Evolutionary conservation across 176 grass and related monocot genomes (phyloP), one percentile per base, ranked within the genome.

Genomic region (Zoysia japonica): DNA sequence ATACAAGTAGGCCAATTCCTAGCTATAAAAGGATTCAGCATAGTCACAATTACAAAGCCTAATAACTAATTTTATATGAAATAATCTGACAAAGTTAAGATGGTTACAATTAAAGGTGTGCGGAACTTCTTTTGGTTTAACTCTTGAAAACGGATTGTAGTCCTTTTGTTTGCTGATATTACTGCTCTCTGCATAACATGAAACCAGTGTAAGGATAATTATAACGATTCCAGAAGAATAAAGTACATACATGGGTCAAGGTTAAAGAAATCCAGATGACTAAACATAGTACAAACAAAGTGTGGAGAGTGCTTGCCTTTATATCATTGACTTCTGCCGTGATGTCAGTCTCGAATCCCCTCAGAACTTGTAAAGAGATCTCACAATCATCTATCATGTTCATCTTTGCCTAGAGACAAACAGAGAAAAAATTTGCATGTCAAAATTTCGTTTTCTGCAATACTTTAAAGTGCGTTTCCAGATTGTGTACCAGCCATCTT

Each of bases 311-410:
- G 1, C 53, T 51, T 81, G 76, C 92, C 92, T 94, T 97, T 80
- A 94, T 97, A 83, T 94, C 95, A 89, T 88, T 94, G 17, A 92
- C 69, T 94, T 97, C 92, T 61, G 79, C 61, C 79, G 83, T 87
- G 44, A 97, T 97, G 56, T 97, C 95, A 61, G 88, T 88, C 73
- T 94, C 92, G n/a, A 94, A 98, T 83, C 95, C 95, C 71, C 95
- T 92, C 76, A 97, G 79, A 78, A 97, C 95, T 94, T 97, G 95
- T 47, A 97, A 69, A 5, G 95, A 97, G 77, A 86, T 69, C 84
- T 97, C 95, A 5, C 91, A 93, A 80, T 97, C 92, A 49, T 97
- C 92, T 50, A 56, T 80, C 89, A 89, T 72, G 56, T 89, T 91
- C 95, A 94, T 97, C 87, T 94, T 97, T 89, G 95, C 95, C 95